Conservation (phyloP, 257 asterid genomes). For the Anisodus tanguticus region DNA sequence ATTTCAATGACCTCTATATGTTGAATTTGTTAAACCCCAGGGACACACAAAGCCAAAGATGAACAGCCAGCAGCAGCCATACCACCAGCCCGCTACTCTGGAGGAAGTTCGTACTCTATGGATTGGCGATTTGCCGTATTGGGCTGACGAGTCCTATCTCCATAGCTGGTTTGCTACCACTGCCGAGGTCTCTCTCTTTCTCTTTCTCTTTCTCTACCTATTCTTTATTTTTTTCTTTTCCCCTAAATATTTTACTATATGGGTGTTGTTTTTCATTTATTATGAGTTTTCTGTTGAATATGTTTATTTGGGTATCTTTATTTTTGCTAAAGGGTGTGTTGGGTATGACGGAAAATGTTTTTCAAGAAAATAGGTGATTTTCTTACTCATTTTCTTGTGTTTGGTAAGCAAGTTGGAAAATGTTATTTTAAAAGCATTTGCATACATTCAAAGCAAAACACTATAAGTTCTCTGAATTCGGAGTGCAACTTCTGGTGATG, state of each 20-base stretch:
- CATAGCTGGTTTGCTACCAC: constrained; percentile 88
- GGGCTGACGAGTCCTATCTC: constrained; percentile 96
- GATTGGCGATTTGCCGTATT: constrained; percentile 98
- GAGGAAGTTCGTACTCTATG: constrained; percentile 99
- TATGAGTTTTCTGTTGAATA: neutral
- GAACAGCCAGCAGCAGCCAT: constrained; percentile 58
- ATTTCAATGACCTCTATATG: too few relatives aligned
- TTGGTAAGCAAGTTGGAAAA: too few relatives aligned
- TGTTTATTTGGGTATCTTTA: neutral
- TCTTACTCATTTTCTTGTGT: too few relatives aligned
- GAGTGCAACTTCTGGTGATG: too few relatives aligned
- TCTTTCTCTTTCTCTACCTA: neutral
- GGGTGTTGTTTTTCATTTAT: neutral
- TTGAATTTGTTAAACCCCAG: constrained; percentile 28
- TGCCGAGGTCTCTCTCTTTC: constrained; percentile 61
- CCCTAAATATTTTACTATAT: neutral
- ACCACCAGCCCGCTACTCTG: constrained; percentile 90
- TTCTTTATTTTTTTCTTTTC: neutral
- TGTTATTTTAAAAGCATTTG: too few relatives aligned
- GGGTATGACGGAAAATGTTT: neutral
- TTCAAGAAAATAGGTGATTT: too few relatives aligned
- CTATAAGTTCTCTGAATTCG: too few relatives aligned
- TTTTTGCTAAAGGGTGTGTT: too few relatives aligned
- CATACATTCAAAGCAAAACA: too few relatives aligned
- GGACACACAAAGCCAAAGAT: neutral